These are phyloP conservation scores for Peronospora tabacina DNA, from an alignment of 352 stramenopile species.

Conservation along the genomic window DNA sequence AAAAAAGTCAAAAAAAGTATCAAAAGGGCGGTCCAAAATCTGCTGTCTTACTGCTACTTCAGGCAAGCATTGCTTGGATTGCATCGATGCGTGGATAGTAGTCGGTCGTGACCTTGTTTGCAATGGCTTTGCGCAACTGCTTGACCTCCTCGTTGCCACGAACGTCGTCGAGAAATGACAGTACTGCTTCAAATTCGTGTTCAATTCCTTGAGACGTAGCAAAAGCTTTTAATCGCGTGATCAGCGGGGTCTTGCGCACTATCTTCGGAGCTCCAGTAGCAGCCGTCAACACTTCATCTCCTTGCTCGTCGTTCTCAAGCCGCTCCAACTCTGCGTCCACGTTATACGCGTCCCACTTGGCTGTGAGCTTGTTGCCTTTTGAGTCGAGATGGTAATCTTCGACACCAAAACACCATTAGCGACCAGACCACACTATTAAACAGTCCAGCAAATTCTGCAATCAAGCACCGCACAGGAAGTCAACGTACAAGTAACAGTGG, in stretches of 20 bases:
- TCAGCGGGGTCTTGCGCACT: constrained; percentile 3
- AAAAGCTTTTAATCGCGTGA: constrained; percentile 41
- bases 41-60: constrained; percentile 3
- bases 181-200: constrained; percentile 69
- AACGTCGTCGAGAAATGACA: constrained; percentile 69
- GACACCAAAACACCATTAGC: constrained; percentile 6
- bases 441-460: neutral
- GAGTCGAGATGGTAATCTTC: constrained; percentile 84
- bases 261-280: constrained; percentile 2
- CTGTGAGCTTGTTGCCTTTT: constrained; percentile 80
- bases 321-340: constrained; percentile 68
- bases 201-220: constrained; percentile 43
- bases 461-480: constrained; percentile 51
- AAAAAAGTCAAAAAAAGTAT: neutral
- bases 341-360: constrained; percentile 79
- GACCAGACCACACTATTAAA: neutral
- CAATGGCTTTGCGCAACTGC: constrained; percentile 62
- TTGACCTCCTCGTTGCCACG: constrained; percentile 60
- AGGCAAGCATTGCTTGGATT: constrained; percentile 32
- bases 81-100: constrained; percentile 63
- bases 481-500: constrained; percentile 33
- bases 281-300: neutral
- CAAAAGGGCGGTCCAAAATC: neutral
- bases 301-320: constrained; percentile 49
- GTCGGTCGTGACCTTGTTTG: constrained; percentile 51